Evolutionary conservation across 164 flowering plant genomes (phyloP), one percentile per base, ranked within the genome.

Genomic region (Taxillus chinensis): DNA sequence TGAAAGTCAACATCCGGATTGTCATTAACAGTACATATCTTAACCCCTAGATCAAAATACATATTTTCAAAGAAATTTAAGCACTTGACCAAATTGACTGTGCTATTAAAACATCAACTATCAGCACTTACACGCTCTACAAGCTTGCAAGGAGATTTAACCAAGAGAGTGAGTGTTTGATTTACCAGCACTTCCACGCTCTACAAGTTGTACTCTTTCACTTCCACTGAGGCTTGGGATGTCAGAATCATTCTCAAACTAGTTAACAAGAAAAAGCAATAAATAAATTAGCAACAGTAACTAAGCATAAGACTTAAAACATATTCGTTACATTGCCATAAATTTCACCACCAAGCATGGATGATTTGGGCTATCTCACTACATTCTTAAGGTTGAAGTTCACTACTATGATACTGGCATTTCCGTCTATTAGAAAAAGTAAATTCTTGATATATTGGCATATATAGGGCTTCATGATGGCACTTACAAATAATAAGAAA

Each of bases 21-120:
- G 60, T 63, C 79, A 57, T 69, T 59, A 63, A 5, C 61, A 5
- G 50, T 15, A 53, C 46, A 59, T 3, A 8, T 4, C 51, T 11
- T 11, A 48, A 48, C 51, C 51, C 51, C 51, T 48, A 11, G 12
- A 48, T 8, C 9, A 11, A 48, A 3, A 43, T 5, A 43, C 10
- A 5, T 2, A 5, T 43, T 43, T 43, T 48, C 13, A 8, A 48
- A 27, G 27, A 27, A 27, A 27, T 27, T 27, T 27, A 48, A 48
- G 51, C 51, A 48, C 13, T 48, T 11, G 13, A 48, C 13, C 7
- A 48, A 48, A 48, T 27, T 43, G 46, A 43, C 46, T 6, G 10
- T 43, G 10, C 51, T 11, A 11, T 8, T 11, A 48, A 11, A 11
- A 48, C 51, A 0, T 7, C 12, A 48, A 3, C 51, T 11, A 8